Base-by-base conservation (phyloP, 192 early-diverging fungal genomes). In the Umbelopsis isabellina region DNA sequence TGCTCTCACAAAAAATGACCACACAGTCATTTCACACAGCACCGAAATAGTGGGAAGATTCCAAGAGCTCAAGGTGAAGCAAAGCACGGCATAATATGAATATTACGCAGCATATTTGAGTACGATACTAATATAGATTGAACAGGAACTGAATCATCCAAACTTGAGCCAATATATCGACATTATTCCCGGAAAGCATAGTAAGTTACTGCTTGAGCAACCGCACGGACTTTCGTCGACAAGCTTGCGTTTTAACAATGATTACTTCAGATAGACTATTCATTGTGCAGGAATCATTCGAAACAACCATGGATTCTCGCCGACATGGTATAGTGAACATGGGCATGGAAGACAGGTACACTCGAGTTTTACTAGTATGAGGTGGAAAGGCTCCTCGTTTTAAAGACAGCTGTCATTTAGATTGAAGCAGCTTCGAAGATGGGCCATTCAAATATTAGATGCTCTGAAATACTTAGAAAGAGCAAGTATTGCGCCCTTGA, bases 111-210 rank as follows among this genome's bases (percentile, higher is more conserved):
- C n/a, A 65, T 30, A 45, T 27, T 23, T n/a, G 18, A n/a, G 10
- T 15, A 48, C 16, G 18, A 25, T 15, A 51, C 22, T 46, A 70
- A 66, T 10, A 12, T 65, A n/a, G 1, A 22, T 46, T 9, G n/a
- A 44, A 20, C 77, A 87, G 88, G 81, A 82, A 22, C 72, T 90
- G 13, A 71, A 48, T 30, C 84, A 88, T 69, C 84, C 87, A n/a
- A 82, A 82, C 47, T 48, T 90, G n/a, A 88, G 88, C 71, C 81
- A 83, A 66, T 89, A 90, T 73, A 70, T 88, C 48, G 88, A 90
- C 64, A 84, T 87, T 65, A 71, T 84, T 30, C 86, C 86, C 68
- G 88, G 87, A 58, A 86, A 88, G 55, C 78, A 87, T 68, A 86
- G 87, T 86, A 79, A 46, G 67, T 52, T n/a, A 46, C 50, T 12